These are phyloP conservation scores for Tolypocladium endophyticum DNA, from an alignment of 2,329 filamentous ascomycete genomes.

Conservation along the genomic window DNA sequence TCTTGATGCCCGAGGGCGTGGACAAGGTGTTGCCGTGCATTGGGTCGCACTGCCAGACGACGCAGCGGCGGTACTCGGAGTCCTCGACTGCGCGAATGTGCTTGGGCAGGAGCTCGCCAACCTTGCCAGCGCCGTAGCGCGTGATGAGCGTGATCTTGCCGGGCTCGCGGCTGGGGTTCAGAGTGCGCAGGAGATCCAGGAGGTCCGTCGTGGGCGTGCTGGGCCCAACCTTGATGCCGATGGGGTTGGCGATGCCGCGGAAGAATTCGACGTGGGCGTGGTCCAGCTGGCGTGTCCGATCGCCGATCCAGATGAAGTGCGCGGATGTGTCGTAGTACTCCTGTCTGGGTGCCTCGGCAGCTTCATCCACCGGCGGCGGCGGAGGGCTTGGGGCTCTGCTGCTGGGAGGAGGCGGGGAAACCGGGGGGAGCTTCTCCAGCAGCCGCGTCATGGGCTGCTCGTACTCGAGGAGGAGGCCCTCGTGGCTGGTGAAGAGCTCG, in stretches of 20 bases:
- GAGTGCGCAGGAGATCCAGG: conserved; percentile 65
- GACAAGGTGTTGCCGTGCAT: conserved; percentile 82
- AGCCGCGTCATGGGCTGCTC: conserved; percentile 77
- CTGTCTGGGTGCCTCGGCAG: conserved; percentile 22
- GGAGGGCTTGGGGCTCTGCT: conserved; percentile 31
- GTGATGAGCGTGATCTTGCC: conserved; percentile 97
- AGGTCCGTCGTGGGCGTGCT: conserved; percentile 70
- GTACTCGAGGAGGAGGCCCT: conserved; percentile 88
- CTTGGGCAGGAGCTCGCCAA: conserved; percentile 62
- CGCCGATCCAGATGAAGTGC: conserved; percentile 97
- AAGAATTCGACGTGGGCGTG: conserved; percentile 97
- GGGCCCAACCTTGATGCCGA: conserved; percentile 93
- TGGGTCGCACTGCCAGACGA: conserved; percentile 97
- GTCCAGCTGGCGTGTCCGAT: conserved; percentile 86
- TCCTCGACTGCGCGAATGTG: conserved; percentile 85
- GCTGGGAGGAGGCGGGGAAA: background rate
- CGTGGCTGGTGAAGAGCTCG: conserved; percentile 91
- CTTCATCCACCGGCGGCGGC: conserved; percentile 14
- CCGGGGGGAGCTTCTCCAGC: conserved; percentile 50
- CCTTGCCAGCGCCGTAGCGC: conserved; percentile 75
- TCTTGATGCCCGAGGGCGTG: conserved; percentile 76
- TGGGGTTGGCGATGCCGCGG: conserved; percentile 88
- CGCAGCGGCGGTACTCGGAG: conserved; percentile 54
- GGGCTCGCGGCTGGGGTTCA: conserved; percentile 73
- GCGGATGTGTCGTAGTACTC: conserved; percentile 90